Evolutionary conservation across 805 yeast species (phyloP), one percentile per base, ranked within the genome.

Genomic region (Yarrowia yakushimensis): DNA sequence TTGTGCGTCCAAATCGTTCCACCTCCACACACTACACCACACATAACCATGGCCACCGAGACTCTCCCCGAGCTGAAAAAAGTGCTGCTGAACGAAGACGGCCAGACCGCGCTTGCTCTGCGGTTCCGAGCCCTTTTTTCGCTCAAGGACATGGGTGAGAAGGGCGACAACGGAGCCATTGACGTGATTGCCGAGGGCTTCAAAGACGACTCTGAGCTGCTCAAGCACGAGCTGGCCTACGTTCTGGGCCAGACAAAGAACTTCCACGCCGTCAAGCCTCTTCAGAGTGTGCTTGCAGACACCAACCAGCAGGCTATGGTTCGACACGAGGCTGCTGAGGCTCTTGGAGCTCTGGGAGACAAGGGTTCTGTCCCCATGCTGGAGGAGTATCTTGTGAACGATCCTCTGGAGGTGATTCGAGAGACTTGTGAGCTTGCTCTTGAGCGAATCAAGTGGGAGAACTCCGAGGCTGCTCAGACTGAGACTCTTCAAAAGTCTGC

Each of bases 281-380:
- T 94, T 65, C 82, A 90, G 73, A 80, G 80, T 8, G 96, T 90
- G 22, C 80, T 94, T 69, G 75, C 77, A 54, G 85, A 86, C 73
- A 70, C 72, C 23, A 67, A 78, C 15, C 79, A 78, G 68, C 98
- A 93, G 78, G 80, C 88, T 65, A 94, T 94, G 98, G 99, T 94
- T 36, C 87, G 99, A 75, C 99, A 94, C 74, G 99, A 94, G 76
- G 99, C 99, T 17, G 99, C 99, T 8, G 99, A 94, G 76, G 99
- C 98, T 43, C 80, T 94, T 62, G 99, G 99, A 65, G 99, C 99
- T 45, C 79, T 94, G 60, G 96, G 96, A 52, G 96, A 91, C 74
- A 74, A 76, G 41, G 86, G 82, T 6, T 87, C 96, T 13, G 74
- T 94, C 63, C 82, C 78, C 1, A 72, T 91, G 52, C 81, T 94